Base-by-base conservation (phyloP, 768 basidiomycete species). In the Podaxis sp. region DNA sequence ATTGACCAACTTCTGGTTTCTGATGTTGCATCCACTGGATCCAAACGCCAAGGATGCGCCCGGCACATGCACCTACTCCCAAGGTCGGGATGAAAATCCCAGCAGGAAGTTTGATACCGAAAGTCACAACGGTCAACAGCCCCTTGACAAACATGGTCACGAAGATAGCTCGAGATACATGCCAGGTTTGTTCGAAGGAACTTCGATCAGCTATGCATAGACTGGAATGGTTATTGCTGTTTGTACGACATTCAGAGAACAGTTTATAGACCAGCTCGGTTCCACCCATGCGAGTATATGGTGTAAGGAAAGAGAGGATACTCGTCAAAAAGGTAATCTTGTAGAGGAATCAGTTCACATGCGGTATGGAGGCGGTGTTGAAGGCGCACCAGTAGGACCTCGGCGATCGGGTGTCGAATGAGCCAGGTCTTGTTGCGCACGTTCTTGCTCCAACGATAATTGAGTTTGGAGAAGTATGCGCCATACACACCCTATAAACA, bases 71-170 rank as follows among this genome's bases (percentile, higher is more conserved):
- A 26, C 96, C 96, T 11, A 96, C 96, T 13, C 91, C 95, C 7
- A 99, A 85, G 0, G 95, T 93, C 0, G 97, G 97, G 44, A 99
- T 93, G 75, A 99, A 99, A 67, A 99, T 97, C 3, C 97, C 96
- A 13, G 95, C 95, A 53, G 91, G 91, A 17, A 94, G 69, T 69
- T 90, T 92, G 77, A 96, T 93, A 6, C 96, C 97, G 64, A 98
- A 98, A 0, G 96, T 99, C 40, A 96, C 81, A 56, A 95, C 78
- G 0, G 94, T 95, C 59, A 97, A 74, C 2, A 80, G 80, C 1
- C 87, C 90, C 72, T 96, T 96, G 68, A 95, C 84, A 46, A 95
- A 46, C 79, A 96, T 83, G 13, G 95, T 91, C 15, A 88, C 77
- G n/a, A 84, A 76, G 65, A 98, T 84, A 4, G 86, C 80, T 22